A percentile compares a stretch with the other conserved stretches of the same genome.
Evolutionary conservation across 768 basidiomycete genomes (phyloP).

Genomic region (Chiua virens): DNA sequence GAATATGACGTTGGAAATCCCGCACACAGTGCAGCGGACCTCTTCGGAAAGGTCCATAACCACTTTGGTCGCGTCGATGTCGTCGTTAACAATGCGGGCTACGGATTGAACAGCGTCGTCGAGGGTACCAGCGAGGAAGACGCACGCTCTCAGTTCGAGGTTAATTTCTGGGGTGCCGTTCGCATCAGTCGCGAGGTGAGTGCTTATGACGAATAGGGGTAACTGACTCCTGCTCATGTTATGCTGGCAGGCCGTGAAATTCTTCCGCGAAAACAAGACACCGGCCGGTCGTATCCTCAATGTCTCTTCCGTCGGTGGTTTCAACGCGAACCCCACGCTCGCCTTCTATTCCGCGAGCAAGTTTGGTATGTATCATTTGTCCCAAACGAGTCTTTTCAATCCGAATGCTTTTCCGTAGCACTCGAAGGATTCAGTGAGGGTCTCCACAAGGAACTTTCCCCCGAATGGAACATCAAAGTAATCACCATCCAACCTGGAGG

Average conservation of each 20-base stretch:
- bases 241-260: slow-evolving; percentile 22
- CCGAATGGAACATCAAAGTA: slow-evolving; percentile 30
- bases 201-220: not conserved
- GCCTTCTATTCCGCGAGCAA: slow-evolving; percentile 23
- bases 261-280: slow-evolving; percentile 31
- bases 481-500: slow-evolving; percentile 21
- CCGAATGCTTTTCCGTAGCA: slow-evolving; percentile 5
- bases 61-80: slow-evolving; percentile 34
- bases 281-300: slow-evolving; percentile 25
- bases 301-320: slow-evolving; percentile 19
- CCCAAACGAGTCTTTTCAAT: not conserved
- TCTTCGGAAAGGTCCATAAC: slow-evolving; percentile 20
- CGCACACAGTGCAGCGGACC: slow-evolving; percentile 10
- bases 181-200: slow-evolving; percentile 25
- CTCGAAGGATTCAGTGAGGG: slow-evolving; percentile 28
- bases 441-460: slow-evolving; percentile 20
- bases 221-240: not conserved
- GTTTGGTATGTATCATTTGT: slow-evolving; percentile 10
- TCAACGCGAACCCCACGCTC: slow-evolving; percentile 15
- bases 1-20: slow-evolving; percentile 32
- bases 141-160: slow-evolving; percentile 29
- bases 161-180: slow-evolving; percentile 34
- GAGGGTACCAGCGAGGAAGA: slow-evolving; percentile 26
- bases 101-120: slow-evolving; percentile 21
- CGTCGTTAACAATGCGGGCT: slow-evolving; percentile 36